Percentiles rank a stretch among this genome's conserved stretches.
These are phyloP conservation scores for Acanthamoeba healyi DNA, from an alignment of 208 protist genomes.

Conservation along the genomic window DNA sequence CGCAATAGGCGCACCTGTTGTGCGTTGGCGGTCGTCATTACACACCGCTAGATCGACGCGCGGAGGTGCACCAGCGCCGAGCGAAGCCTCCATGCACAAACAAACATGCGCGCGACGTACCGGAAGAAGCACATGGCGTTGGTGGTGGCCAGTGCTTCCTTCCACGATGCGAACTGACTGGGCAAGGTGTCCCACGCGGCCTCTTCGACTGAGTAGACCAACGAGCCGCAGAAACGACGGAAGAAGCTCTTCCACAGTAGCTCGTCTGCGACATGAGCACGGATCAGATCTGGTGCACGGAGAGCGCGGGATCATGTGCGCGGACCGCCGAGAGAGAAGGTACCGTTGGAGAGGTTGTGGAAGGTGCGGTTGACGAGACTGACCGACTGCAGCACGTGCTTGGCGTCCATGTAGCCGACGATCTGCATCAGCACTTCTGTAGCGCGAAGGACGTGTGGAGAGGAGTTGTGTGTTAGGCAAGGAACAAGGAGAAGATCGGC, in stretches of 20 bases:
- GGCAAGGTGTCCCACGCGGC: slow-evolving; percentile 1
- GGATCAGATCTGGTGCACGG: too few relatives aligned
- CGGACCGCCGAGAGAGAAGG: not conserved
- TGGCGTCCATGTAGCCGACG: slow-evolving; percentile 8
- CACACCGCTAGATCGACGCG: too few relatives aligned
- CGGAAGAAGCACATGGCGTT: slow-evolving; percentile 48
- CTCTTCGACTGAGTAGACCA: slow-evolving; percentile 2
- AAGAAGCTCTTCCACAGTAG: slow-evolving; percentile 14
- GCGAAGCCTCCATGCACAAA: not conserved
- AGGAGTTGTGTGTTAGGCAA: too few relatives aligned
- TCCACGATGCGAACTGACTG: not conserved
- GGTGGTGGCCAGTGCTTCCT: not conserved
- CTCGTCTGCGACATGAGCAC: not conserved
- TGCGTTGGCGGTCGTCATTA: too few relatives aligned
- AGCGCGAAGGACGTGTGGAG: not conserved
- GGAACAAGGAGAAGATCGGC: too few relatives aligned
- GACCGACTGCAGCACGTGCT: slow-evolving; percentile 6
- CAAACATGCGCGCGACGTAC: not conserved
- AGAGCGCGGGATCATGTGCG: not conserved
- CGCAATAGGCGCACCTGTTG: not conserved
- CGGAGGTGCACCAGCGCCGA: not conserved
- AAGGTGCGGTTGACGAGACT: not conserved
- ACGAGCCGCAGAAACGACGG: not conserved
- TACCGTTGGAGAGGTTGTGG: slow-evolving; percentile 5
- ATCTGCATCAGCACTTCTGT: slow-evolving; percentile 35